A percentile compares a stretch with the other conserved stretches of the same genome.
These are phyloP conservation scores for Aspergillus funiculosus DNA, from an alignment of 495 filamentous ascomycete species.

Conservation along the genomic window DNA sequence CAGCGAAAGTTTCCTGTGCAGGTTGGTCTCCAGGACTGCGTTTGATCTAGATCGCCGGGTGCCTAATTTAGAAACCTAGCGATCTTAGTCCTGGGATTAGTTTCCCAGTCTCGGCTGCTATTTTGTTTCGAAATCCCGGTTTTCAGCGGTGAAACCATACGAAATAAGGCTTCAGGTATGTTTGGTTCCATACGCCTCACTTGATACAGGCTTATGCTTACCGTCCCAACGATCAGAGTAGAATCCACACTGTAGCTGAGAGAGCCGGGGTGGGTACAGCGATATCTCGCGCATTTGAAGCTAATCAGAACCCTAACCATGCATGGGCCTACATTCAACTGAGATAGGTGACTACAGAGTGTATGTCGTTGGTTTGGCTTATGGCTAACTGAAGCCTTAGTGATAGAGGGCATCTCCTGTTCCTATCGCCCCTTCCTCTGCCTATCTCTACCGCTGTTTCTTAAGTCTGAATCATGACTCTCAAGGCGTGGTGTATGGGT, in stretches of 20 bases:
- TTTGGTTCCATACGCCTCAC: neutral
- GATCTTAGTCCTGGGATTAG: neutral
- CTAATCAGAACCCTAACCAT: neutral
- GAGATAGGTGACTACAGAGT: too few species aligned
- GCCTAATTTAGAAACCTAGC: neutral
- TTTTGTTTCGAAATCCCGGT: neutral
- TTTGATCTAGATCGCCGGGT: neutral
- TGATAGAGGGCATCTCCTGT: too few species aligned
- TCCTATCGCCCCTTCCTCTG: too few species aligned
- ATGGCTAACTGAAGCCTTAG: too few species aligned
- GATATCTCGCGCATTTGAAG: too few species aligned
- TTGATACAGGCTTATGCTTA: neutral
- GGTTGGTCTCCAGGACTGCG: constrained; percentile 1
- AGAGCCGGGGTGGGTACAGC: too few species aligned
- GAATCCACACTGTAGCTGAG: too few species aligned
- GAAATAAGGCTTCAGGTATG: neutral
- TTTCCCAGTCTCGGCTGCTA: neutral
- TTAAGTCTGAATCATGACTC: too few species aligned
- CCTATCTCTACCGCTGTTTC: too few species aligned
- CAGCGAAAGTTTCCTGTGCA: neutral
- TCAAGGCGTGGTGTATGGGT: too few species aligned
- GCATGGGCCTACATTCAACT: neutral
- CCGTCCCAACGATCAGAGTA: neutral
- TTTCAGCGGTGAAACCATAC: neutral
- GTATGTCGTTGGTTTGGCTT: too few species aligned